Conservation (phyloP, 495 filamentous ascomycete species). For the Daldinia childiae region DNA sequence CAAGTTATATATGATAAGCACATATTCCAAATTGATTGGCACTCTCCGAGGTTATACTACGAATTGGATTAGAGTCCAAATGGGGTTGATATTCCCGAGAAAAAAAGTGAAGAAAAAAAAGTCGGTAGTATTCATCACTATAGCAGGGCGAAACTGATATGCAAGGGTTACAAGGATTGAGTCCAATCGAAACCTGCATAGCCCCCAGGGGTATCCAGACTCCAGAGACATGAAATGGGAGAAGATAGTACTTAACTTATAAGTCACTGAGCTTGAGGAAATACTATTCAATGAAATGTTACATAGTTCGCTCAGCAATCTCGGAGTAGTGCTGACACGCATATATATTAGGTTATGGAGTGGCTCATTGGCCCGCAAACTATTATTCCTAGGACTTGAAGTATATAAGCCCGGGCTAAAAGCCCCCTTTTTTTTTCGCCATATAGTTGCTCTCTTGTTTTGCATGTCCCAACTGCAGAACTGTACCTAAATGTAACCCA, state of each 20-base stretch:
- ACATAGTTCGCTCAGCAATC: neutral
- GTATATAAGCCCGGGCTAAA: too few relatives aligned
- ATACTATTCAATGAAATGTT: neutral
- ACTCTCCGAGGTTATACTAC: constrained; percentile 4
- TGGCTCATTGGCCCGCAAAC: neutral
- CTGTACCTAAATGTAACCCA: constrained; percentile 15
- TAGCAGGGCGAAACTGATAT: constrained; percentile 17
- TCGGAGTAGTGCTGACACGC: neutral
- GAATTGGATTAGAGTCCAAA: neutral
- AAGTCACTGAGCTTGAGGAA: neutral
- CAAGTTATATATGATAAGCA: constrained; percentile 5
- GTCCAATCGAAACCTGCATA: constrained; percentile 2
- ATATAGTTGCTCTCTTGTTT: neutral
- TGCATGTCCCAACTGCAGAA: constrained; percentile 15
- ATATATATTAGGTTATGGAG: neutral
- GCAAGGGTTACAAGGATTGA: neutral
- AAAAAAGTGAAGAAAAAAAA: neutral
- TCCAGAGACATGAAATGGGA: neutral
- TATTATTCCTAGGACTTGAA: neutral
- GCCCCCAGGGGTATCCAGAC: neutral
- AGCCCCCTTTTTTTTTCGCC: constrained; percentile 3
- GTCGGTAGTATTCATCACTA: neutral
- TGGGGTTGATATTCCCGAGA: neutral
- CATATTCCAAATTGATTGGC: neutral
- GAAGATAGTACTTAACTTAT: neutral